Conservation (phyloP, 2,329 filamentous ascomycete genomes). For the Stachybotrys chlorohalonatus region DNA sequence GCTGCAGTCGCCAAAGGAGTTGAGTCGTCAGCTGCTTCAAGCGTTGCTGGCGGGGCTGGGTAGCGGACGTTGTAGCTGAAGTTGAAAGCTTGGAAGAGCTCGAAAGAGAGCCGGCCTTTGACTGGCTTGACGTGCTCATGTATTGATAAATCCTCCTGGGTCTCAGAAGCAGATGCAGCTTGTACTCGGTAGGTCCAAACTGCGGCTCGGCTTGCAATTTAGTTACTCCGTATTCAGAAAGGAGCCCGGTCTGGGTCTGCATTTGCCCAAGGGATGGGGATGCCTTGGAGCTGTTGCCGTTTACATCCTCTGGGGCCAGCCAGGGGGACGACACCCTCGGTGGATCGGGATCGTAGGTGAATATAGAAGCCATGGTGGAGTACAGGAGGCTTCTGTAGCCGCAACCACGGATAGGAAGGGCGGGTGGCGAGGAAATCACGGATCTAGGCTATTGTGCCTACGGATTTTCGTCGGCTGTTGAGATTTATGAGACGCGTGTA, state of each 20-base stretch:
- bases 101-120: slow-evolving; percentile 1
- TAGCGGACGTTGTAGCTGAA: slow-evolving; percentile 27
- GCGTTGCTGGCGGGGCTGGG: slow-evolving; percentile 66
- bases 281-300: slow-evolving; percentile 22
- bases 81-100: not conserved
- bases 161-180: slow-evolving; percentile 79
- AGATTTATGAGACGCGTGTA: not conserved
- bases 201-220: slow-evolving; percentile 86
- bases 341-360: slow-evolving; percentile 86
- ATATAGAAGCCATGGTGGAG: slow-evolving; percentile 75
- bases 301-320: slow-evolving; percentile 49
- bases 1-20: slow-evolving; percentile 86
- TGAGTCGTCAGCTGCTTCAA: slow-evolving; percentile 91
- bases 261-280: slow-evolving; percentile 8
- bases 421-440: not conserved
- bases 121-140: slow-evolving; percentile 49
- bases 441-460: not conserved
- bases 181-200: slow-evolving; percentile 92
- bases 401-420: too few relatives aligned
- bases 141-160: slow-evolving; percentile 64
- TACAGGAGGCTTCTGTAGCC: not conserved
- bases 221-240: slow-evolving; percentile 57
- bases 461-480: not conserved
- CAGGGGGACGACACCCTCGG: slow-evolving; percentile 86
- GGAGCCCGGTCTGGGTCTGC: slow-evolving; percentile 24